Evolutionary conservation across 2,329 filamentous ascomycete species (phyloP).

Genomic region (Neofusicoccum laricinum): DNA sequence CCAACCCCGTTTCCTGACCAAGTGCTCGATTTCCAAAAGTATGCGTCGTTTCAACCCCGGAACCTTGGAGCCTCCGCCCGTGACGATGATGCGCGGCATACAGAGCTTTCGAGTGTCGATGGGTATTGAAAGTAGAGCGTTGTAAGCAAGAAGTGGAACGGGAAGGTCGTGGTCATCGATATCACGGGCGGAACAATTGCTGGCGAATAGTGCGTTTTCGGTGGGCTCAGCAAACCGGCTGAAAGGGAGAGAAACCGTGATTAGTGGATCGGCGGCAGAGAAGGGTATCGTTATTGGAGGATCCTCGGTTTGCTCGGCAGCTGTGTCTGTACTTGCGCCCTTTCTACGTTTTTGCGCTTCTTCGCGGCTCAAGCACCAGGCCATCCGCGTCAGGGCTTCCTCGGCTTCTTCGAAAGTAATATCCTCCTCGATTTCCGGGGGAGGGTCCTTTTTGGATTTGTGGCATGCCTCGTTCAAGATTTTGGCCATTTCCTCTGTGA

Average conservation of each 20-base stretch:
- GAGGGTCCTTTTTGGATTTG: conserved; percentile 22
- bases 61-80: conserved; percentile 75
- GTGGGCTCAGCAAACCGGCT: conserved; percentile 69
- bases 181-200: conserved; percentile 49
- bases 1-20: conserved; percentile 73
- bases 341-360: conserved; percentile 24
- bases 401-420: conserved; percentile 73
- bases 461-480: conserved; percentile 52
- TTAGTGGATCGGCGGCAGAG: conserved; percentile 36
- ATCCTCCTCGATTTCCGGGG: conserved; percentile 23
- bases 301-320: conserved; percentile 28
- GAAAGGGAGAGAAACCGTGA: conserved; percentile 64
- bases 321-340: not conserved
- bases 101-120: conserved; percentile 80
- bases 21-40: conserved; percentile 66
- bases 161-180: conserved; percentile 87
- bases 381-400: conserved; percentile 69
- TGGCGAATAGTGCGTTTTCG: conserved; percentile 71
- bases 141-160: conserved; percentile 73
- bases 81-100: conserved; percentile 85
- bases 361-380: conserved; percentile 61
- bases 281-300: conserved; percentile 36
- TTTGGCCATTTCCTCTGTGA: conserved; percentile 68
- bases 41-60: conserved; percentile 76
- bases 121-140: conserved; percentile 69